Base-by-base conservation (phyloP, 2,329 filamentous ascomycete genomes). In the Thelonectria blattea region DNA sequence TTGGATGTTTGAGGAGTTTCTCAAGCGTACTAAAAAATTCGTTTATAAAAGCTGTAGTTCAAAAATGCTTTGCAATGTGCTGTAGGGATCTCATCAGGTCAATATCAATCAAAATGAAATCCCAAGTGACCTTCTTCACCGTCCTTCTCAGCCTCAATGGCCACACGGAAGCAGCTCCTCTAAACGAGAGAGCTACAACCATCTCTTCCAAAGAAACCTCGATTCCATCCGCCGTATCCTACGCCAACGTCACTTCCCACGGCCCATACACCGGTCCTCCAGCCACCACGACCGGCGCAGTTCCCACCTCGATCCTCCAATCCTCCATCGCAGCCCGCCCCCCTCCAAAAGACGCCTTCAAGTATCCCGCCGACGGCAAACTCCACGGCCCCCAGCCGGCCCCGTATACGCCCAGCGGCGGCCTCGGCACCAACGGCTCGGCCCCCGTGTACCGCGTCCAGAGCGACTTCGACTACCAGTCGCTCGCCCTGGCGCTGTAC, bases 391-490 rank as follows among this genome's bases (percentile, higher is more conserved):
- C 85, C 1, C 77, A 91, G 74, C 90, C 91, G 1, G 87, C 87
- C 1, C 91, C 91, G 0, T 94, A 89, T 76, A 85, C 83, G 0
- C 92, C 91, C 0, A 84, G 81, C 39, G 91, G 91, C 58, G 92
- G 92, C 12, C 75, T 90, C 1, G 91, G 91, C 2, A 93, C 91
- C 45, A 93, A 94, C 61, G 91, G 91, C n/a, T 85, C 86, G 8
- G 82, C 83, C 45, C 91, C 91, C 2, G 85, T 92, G 1, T 94
- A 94, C 75, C 87, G 89, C 62, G 88, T 91, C 0, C 83, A 91
- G 69, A 91, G 88, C 64, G 92, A 96, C 71, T 95, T 93, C 71
- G 92, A 95, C 74, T 95, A 89, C 72, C 83, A 94, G 73, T 93
- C 90, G 0, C 82, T 95, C 30, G 84, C 87, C 0, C 80, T 95